Conservation (phyloP, 1,139 yeast genomes). For the Candida frijolesensis region DNA sequence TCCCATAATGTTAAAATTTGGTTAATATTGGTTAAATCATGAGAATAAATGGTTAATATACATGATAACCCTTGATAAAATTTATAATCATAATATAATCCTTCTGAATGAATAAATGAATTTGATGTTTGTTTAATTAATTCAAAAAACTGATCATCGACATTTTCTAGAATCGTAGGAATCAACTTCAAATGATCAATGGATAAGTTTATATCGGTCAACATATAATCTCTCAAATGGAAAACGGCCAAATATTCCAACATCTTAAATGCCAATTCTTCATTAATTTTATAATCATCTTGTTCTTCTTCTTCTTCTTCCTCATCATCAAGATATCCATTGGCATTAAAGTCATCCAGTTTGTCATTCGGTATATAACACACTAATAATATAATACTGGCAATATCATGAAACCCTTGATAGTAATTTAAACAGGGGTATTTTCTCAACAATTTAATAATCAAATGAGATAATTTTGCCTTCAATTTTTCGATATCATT, state of each 20-base stretch:
- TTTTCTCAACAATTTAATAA: slow-evolving; percentile 57
- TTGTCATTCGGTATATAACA: slow-evolving; percentile 29
- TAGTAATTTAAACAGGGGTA: slow-evolving; percentile 72
- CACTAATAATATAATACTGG: slow-evolving; percentile 64
- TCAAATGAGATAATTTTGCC: slow-evolving; percentile 45
- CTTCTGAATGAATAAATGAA: slow-evolving; percentile 28
- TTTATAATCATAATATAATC: slow-evolving; percentile 39
- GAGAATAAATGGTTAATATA: slow-evolving; percentile 76
- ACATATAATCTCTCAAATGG: slow-evolving; percentile 84
- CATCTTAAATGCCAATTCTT: slow-evolving; percentile 44
- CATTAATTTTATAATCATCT: slow-evolving; percentile 25
- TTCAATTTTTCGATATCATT: slow-evolving; percentile 40
- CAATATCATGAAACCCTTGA: slow-evolving; percentile 92
- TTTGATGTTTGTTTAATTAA: slow-evolving; percentile 44
- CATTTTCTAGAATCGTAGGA: slow-evolving; percentile 56
- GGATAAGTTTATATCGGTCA: slow-evolving; percentile 66
- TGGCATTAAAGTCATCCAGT: slow-evolving; percentile 3
- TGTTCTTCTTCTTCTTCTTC: background rate
- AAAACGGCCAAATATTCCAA: slow-evolving; percentile 61
- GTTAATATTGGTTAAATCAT: slow-evolving; percentile 58
- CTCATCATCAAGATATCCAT: background rate
- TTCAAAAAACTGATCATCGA: slow-evolving; percentile 55
- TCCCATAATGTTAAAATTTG: slow-evolving; percentile 65
- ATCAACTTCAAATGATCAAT: slow-evolving; percentile 65
- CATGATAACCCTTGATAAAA: slow-evolving; percentile 72